phyloP scores from a whole-genome alignment of 129 eudicot species.

The Artemisia tridentata region DNA sequence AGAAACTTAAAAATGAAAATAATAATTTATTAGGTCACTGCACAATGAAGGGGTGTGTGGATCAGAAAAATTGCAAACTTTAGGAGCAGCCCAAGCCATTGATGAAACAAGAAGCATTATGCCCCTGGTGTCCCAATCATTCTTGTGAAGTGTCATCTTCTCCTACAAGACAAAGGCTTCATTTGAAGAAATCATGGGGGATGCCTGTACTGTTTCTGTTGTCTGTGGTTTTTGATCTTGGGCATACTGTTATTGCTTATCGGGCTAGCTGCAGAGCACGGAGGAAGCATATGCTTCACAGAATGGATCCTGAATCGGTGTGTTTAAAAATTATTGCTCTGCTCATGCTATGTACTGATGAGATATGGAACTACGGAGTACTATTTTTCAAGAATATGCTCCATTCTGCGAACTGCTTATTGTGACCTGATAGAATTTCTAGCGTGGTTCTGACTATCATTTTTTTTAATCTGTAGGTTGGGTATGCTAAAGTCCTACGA shows the following conservation, averaged over 20 bases:
- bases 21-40: no score
- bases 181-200: slow-evolving; percentile 98
- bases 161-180: slow-evolving; percentile 68
- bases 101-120: no score
- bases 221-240: slow-evolving; percentile 94
- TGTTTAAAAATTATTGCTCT: slow-evolving; percentile 15
- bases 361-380: not conserved
- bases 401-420: not conserved
- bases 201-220: slow-evolving; percentile 96
- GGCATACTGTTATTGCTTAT: slow-evolving; percentile 89
- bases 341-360: not conserved
- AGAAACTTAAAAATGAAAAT: no score
- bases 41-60: no score
- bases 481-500: slow-evolving; percentile 77
- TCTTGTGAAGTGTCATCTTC: slow-evolving; percentile 78
- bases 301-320: slow-evolving; percentile 92
- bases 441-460: slow-evolving; percentile 18
- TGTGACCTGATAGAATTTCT: not conserved
- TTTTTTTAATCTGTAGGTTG: slow-evolving; percentile 50
- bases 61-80: no score
- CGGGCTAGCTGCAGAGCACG: slow-evolving; percentile 92
- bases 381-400: slow-evolving; percentile 5
- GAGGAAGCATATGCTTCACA: slow-evolving; percentile 80
- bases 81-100: no score
- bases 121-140: no score